Evolutionary conservation across 2,329 filamentous ascomycete genomes (phyloP), one percentile per base, ranked within the genome.

Genomic region (Sclerotinia glacialis): DNA sequence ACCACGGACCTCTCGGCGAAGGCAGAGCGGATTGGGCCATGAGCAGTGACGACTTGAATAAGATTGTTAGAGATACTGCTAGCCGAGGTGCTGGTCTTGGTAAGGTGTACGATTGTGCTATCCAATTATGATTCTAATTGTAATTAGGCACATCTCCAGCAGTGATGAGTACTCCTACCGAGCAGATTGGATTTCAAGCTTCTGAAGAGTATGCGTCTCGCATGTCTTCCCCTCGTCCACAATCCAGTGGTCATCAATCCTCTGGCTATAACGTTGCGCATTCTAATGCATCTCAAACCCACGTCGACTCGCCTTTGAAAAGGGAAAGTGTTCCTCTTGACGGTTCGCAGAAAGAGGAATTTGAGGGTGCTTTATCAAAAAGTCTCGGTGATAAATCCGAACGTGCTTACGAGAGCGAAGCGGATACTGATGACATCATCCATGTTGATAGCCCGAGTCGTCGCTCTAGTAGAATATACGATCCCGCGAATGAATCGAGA

Each of bases 31-130:
- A 95, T 75, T 96, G 90, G 80, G 91, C 92, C 66, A 85, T 96
- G 86, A 95, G 91, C 78, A 93, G 90, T 73, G 91, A 92, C 52
- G 91, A 97, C 75, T 80, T 98, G 72, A 96, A 97, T 79, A 93
- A 90, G 79, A 89, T 98, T 71, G 93, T 98, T 67, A 86, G 88
- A 70, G 85, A 90, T 52, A 92, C 89, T 47, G 79, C 83, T 65
- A 83, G 78, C 72, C 83, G 80, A 71, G 82, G 83, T 65, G 77
- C 78, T 73, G 82, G 81, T 72, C 77, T 82, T 73, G 83, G 83
- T 84, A 83, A 80, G 79, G 68, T 52, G 70, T 65, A 73, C 67
- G 68, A 64, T 71, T 72, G 68, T 71, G 64, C 65, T 66, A 65
- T 70, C 61, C 68, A 69, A 68, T 46, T 49, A 52, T 46, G 11